These are phyloP conservation scores for Cylindricascospora bacillispora DNA, from an alignment of 1,139 yeast genomes.

Conservation along the genomic window DNA sequence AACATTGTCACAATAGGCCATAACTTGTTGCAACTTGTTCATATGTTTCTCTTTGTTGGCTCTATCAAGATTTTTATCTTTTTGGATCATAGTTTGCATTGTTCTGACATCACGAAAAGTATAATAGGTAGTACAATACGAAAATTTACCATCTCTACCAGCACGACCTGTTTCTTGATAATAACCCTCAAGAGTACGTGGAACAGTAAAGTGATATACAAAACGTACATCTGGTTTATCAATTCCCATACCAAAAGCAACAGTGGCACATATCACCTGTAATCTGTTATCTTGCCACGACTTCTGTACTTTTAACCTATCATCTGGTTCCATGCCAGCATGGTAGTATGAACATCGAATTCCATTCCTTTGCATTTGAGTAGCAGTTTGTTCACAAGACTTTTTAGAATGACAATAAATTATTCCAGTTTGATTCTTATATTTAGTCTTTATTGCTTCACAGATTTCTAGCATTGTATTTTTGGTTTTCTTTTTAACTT, in stretches of 20 bases:
- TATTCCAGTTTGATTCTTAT: constrained; percentile 61
- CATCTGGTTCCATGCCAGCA: constrained; percentile 83
- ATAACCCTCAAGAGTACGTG: constrained; percentile 86
- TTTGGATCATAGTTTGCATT: constrained; percentile 62
- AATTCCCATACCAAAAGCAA: constrained; percentile 98
- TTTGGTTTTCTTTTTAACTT: constrained; percentile 52
- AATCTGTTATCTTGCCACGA: constrained; percentile 68
- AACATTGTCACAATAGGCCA: constrained; percentile 82
- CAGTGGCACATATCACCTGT: constrained; percentile 86
- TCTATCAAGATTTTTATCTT: constrained; percentile 55
- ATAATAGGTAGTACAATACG: constrained; percentile 76
- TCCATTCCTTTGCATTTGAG: constrained; percentile 46
- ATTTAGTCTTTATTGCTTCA: constrained; percentile 39
- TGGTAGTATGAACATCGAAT: constrained; percentile 69
- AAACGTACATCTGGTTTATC: constrained; percentile 92
- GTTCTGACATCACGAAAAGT: constrained; percentile 64
- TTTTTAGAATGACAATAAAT: constrained; percentile 87
- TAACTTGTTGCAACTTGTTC: constrained; percentile 67
- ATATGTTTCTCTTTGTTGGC: constrained; percentile 67
- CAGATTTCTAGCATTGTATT: constrained; percentile 50
- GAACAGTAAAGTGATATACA: constrained; percentile 82
- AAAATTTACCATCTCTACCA: constrained; percentile 80
- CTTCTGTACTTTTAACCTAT: constrained; percentile 54
- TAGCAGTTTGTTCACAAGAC: constrained; percentile 74
- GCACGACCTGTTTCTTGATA: constrained; percentile 99